These are phyloP conservation scores for Thielaviopsis punctulata DNA, from an alignment of 2,329 filamentous ascomycete species.

Conservation along the genomic window DNA sequence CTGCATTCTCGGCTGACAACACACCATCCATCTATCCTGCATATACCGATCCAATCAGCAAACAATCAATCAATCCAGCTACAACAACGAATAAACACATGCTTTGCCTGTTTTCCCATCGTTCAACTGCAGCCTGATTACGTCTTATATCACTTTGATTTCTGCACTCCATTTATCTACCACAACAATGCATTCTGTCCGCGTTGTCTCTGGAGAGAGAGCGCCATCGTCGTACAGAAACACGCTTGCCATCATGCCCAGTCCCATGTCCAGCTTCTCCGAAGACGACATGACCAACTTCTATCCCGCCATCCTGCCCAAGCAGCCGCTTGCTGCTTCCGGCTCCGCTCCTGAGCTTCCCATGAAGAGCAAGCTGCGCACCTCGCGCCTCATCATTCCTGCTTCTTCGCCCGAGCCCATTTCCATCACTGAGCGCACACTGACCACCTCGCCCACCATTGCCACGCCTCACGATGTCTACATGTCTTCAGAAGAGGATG, in stretches of 20 bases:
- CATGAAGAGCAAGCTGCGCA: constrained; percentile 26
- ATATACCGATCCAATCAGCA: not conserved
- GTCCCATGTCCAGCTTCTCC: constrained; percentile 13
- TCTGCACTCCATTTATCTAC: not conserved
- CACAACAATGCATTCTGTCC: constrained; percentile 6
- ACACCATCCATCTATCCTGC: not conserved
- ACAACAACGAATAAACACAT: not conserved
- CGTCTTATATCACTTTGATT: not conserved
- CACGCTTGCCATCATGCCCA: constrained; percentile 8
- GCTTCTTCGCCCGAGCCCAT: not conserved
- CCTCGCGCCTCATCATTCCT: constrained; percentile 24
- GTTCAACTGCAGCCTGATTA: not conserved
- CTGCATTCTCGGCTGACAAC: not conserved
- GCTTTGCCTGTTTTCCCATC: not conserved
- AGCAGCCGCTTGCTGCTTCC: not conserved
- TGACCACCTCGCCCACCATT: constrained; percentile 11
- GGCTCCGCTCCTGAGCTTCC: constrained; percentile 24
- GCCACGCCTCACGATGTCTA: constrained; percentile 38
- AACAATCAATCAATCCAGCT: not conserved
- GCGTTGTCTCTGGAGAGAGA: constrained; percentile 4
- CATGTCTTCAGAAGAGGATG: constrained; percentile 49
- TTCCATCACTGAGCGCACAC: constrained; percentile 13
- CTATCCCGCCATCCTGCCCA: constrained; percentile 8
- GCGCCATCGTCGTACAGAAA: constrained; percentile 9
- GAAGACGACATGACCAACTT: constrained; percentile 8